Base-by-base conservation (phyloP, 495 filamentous ascomycete genomes). In the Daldinia childiae region DNA sequence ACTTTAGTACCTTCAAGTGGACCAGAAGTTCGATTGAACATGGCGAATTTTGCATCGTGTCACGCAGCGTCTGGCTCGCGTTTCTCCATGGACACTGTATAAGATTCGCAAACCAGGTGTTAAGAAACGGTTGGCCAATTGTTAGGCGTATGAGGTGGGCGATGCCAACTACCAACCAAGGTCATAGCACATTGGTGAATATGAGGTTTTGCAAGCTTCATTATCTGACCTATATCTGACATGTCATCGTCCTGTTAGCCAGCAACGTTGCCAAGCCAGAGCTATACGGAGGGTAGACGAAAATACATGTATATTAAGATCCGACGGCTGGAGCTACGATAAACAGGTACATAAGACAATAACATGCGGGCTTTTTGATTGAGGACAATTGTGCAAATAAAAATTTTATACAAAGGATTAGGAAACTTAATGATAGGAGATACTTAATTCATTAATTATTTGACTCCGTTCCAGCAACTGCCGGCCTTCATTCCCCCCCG, bases 181-280 rank as follows among this genome's bases (percentile, higher is more conserved):
- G 29, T 54, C 59, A 57, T 27, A 64, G 56, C 60, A 66, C 56
- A 66, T 58, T 58, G 61, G 62, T 59, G 65, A 64, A 65, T 45
- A 65, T 50, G 59, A 39, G 45, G 66, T 50, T 70, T 59, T 38
- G 58, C 34, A 39, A 73, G 65, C 65, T 69, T 73, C 61, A 66
- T 66, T 66, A 62, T 61, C 51, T 65, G 41, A 62, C 57, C 61
- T 64, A 60, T 36, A 73, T 69, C 71, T 74, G 71, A 74, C 71
- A 74, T 74, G 71, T 74, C 71, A 71, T 71, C 66, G 58, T 70
- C 57, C 67, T 55, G 71, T 74, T 74, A 74, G 71, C 71, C 54
- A 74, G 71, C 52, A 59, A 67, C 32, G 15, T 34, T 71, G 71
- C 71, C 66, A 74, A 74, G 66, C 58, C 55, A 70, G 21, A 61